Percentiles rank a stretch among this genome's conserved stretches.
Evolutionary conservation across 495 filamentous ascomycete genomes (phyloP).

Genomic region (Delitschia confertaspora): DNA sequence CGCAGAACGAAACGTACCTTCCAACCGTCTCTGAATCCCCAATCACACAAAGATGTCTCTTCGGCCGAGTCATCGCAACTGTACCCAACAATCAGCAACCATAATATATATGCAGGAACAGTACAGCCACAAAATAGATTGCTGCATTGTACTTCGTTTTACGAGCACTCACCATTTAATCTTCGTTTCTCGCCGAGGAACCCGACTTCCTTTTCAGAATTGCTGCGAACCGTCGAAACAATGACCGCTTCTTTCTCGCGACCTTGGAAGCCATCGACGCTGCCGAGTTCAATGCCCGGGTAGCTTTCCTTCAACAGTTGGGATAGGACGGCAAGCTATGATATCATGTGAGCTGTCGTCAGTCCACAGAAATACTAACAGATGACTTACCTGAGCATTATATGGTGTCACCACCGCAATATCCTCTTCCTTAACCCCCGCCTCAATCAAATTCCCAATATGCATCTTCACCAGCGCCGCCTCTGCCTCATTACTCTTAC

Average conservation of each 20-base stretch:
- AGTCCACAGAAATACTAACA: background rate
- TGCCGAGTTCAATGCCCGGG: slow-evolving; percentile 80
- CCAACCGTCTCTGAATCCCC: slow-evolving; percentile 90
- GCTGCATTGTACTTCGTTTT: too few relatives aligned
- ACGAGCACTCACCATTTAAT: slow-evolving; percentile 62
- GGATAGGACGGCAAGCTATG: slow-evolving; percentile 62
- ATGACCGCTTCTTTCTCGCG: slow-evolving; percentile 95
- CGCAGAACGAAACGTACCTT: slow-evolving; percentile 51
- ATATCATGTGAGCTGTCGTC: slow-evolving; percentile 1
- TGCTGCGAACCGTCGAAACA: slow-evolving; percentile 83
- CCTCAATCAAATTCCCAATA: slow-evolving; percentile 61
- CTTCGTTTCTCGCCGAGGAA: slow-evolving; percentile 90
- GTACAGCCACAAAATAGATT: too few relatives aligned
- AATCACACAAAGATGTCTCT: slow-evolving; percentile 79
- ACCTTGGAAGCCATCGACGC: slow-evolving; percentile 94
- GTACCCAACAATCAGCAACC: slow-evolving; percentile 13
- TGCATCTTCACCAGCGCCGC: slow-evolving; percentile 70
- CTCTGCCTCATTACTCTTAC: slow-evolving; percentile 90
- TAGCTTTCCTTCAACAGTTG: slow-evolving; percentile 66
- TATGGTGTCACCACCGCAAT: slow-evolving; percentile 95
- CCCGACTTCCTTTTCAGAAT: slow-evolving; percentile 75
- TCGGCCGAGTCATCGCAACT: slow-evolving; percentile 95
- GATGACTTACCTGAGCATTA: slow-evolving; percentile 65
- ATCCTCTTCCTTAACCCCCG: slow-evolving; percentile 69
- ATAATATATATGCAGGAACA: slow-evolving; percentile 6